Evolutionary conservation across 1,139 yeast species (phyloP), one percentile per base, ranked within the genome.

Genomic region (Lodderomyces orthopsilosis): DNA sequence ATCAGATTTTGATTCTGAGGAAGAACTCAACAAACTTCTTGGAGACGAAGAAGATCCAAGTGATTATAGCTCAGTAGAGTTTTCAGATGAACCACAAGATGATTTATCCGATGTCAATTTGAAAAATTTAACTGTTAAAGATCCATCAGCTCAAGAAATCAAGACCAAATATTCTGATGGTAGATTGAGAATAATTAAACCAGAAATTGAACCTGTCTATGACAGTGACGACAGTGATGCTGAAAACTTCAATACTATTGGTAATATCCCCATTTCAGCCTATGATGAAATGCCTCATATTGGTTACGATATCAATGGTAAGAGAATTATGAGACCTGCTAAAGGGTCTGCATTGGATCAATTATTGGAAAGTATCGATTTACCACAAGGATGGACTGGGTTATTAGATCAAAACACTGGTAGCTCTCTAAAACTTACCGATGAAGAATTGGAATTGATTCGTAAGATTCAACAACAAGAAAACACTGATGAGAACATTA

Each of bases 331-430:
- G 98, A 81, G 99, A 65, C 99, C 99, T 10, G 98, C 98, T 13
- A 86, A 88, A 58, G 96, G 96, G 7, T 83, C 95, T 45, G 98
- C 98, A 1, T 75, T 94, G 54, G 98, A 93, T 59, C 85, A 84
- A 54, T 74, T 93, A 51, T 71, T 94, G 51, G 98, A 93, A 57
- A 74, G 83, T 24, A 93, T 94, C 51, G 98, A 93, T 50, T 74
- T 93, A 51, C 98, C 98, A 10, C 95, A 87, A 65, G 98, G 98
- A 30, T 93, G 98, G 98, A 94, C 98, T 9, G 99, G 99, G 38
- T 74, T 94, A 51, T 69, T 93, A 46, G 98, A 93, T 64, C 88
- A 89, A 59, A 78, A 83, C 54, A 89, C 98, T 8, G 99, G 98
- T 50, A 68, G 83, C n/a, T 76, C 89, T 40, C 77, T 93, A 66